Evolutionary conservation across 2,329 filamentous ascomycete genomes (phyloP), one percentile per base, ranked within the genome.

Genomic region (Aspergillus thermomutatus): DNA sequence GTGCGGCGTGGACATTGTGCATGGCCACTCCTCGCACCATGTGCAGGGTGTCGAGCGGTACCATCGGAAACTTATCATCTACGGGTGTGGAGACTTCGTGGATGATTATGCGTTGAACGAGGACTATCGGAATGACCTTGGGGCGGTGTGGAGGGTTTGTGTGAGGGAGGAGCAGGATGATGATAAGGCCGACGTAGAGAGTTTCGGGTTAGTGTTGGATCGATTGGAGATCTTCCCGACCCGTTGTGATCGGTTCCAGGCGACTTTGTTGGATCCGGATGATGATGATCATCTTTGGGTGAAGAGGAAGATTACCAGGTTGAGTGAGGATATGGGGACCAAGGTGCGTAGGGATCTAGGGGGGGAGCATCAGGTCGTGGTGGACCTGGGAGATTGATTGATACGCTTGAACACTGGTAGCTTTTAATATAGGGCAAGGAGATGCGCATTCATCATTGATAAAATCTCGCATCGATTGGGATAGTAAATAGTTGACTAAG

Each of bases 1-100:
- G 60, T 76, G 75, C 49, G 74, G 62, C 2, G 69, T 77, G 4
- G 75, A 77, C 62, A 71, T 77, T 45, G 65, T 77, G 11, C 75
- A 77, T 52, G 74, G 74, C 0, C 74, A 77, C 49, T 76, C 72
- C 6, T 71, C 72, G 31, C 75, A 77, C 63, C 75, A 77, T 62
- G 55, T 76, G 3, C 75, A 77, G 61, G 75, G 75, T 0, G 73
- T 75, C 3, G 75, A 77, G 59, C 59, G 64, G 23, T 74, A 75
- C 55, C 66, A 64, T 1, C 69, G 71, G 0, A 70, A 65, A 48
- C 45, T 76, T 9, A 71, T 77, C 48, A 70, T 77, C 2, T 77
- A 76, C 45, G 74, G 74, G 0, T 77, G 74, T 56, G 75, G 75
- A 1, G 74, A 77, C 58, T 77, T 76, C 59, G 70, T 77, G n/a